Conservation (phyloP, 2,329 filamentous ascomycete species). For the Colletotrichum siamense region DNA sequence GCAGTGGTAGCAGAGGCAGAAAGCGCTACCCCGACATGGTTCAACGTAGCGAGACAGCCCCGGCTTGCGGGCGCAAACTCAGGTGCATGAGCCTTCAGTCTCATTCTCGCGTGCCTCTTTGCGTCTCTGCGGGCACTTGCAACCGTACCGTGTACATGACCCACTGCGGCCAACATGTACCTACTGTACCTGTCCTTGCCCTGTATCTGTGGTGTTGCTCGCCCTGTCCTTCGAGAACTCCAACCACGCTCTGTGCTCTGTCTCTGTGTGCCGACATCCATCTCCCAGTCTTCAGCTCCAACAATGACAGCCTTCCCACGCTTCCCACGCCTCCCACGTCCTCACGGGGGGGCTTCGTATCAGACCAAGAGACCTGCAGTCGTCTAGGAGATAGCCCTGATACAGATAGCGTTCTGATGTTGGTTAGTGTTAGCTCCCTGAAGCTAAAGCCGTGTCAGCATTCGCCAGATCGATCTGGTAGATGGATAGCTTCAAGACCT, state of each 20-base stretch:
- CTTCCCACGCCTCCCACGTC: not conserved
- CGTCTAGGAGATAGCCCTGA: not conserved
- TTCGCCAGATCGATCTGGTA: not conserved
- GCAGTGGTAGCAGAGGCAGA: not conserved
- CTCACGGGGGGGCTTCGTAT: not conserved
- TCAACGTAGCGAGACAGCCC: slow-evolving; percentile 8
- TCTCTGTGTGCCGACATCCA: not conserved
- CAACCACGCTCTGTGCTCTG: not conserved
- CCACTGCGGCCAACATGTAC: not conserved
- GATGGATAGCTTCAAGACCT: not conserved
- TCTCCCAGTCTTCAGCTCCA: not conserved
- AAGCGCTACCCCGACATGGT: slow-evolving; percentile 5
- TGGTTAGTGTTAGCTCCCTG: not conserved
- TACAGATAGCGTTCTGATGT: not conserved
- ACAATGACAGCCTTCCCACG: not conserved
- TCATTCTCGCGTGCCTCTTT: slow-evolving; percentile 7
- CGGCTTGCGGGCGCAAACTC: slow-evolving; percentile 15
- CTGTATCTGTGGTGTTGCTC: not conserved
- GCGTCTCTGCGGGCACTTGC: not conserved
- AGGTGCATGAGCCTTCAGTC: slow-evolving; percentile 15
- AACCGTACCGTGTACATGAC: not conserved
- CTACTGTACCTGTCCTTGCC: not conserved
- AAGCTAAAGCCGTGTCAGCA: not conserved
- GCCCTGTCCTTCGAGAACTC: not conserved
- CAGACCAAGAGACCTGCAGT: not conserved